phyloP scores from a whole-genome alignment of 495 filamentous ascomycete species.

The Penicillium silybi region DNA sequence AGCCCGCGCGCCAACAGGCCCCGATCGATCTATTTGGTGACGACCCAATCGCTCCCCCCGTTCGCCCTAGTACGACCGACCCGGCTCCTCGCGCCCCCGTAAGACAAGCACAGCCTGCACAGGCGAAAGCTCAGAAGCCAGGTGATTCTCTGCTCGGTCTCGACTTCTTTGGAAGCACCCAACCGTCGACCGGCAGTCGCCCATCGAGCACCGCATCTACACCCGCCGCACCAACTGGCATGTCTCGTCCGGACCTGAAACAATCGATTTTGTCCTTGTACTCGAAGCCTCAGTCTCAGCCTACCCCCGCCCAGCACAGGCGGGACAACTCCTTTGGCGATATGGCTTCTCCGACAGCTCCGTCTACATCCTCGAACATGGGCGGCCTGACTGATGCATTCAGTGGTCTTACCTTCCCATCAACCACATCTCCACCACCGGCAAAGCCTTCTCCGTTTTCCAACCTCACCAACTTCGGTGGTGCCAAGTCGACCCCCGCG shows the following conservation, averaged over 20 bases:
- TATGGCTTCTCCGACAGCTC: slow-evolving; percentile 54
- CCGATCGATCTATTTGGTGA: slow-evolving; percentile 64
- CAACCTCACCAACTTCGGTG: slow-evolving; percentile 59
- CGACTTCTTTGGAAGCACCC: slow-evolving; percentile 80
- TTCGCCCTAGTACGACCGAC: slow-evolving; percentile 64
- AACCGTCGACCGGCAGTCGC: slow-evolving; percentile 59
- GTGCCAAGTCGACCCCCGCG: slow-evolving; percentile 49
- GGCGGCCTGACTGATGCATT: slow-evolving; percentile 86
- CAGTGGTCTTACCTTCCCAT: slow-evolving; percentile 69
- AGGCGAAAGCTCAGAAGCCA: slow-evolving; percentile 61
- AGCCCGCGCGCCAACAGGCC: slow-evolving; percentile 42
- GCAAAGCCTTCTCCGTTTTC: slow-evolving; percentile 68
- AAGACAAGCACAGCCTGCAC: slow-evolving; percentile 53
- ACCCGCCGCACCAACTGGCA: slow-evolving; percentile 48
- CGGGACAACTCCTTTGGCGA: slow-evolving; percentile 65
- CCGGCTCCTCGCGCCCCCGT: slow-evolving; percentile 47
- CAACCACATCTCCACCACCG: slow-evolving; percentile 51
- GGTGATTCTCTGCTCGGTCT: slow-evolving; percentile 86
- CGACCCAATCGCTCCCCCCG: slow-evolving; percentile 54
- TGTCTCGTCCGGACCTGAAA: slow-evolving; percentile 90
- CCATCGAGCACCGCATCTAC: slow-evolving; percentile 69
- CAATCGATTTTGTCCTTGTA: slow-evolving; percentile 96
- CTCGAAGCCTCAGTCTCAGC: slow-evolving; percentile 73
- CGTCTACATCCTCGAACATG: slow-evolving; percentile 50
- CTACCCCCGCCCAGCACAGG: slow-evolving; percentile 49